Evolutionary conservation across 2,329 filamentous ascomycete genomes (phyloP), one percentile per base, ranked within the genome.

Genomic region (Cylindrodendrum hubeiense): DNA sequence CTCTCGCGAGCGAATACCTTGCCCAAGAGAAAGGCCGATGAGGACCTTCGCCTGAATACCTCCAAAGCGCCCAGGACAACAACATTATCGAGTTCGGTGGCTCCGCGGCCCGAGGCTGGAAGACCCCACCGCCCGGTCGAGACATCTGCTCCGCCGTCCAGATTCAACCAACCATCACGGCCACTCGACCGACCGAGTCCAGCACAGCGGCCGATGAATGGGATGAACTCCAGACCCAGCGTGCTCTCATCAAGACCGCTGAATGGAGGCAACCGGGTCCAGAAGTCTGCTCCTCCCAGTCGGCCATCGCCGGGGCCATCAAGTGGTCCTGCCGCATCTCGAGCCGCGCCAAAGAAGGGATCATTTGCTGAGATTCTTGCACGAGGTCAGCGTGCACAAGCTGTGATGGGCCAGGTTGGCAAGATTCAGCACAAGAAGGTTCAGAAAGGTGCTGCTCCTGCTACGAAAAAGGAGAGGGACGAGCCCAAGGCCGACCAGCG

Each of bases 281-380:
- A 70, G 13, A 78, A 76, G 43, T 69, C 76, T 43, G 57, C 56
- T 30, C 62, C 68, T n/a, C 51, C 69, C 17, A 71, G 67, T 13
- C 70, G 71, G 26, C 68, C 75, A 8, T 69, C 76, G 10, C 64
- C 75, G 5, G 69, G 67, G 30, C 68, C 74, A 4, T 67, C 66
- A 71, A 83, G 72, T 78, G 81, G 73, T 71, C 83, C 80, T 76
- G 83, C 78, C 19, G 73, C 77, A 1, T 75, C 81, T 5, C 81
- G 80, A 63, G 77, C 81, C 3, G 80, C 86, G 2, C 90, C 89
- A 1, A 93, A 93, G 78, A 93, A 91, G 74, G 90, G 91, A 2
- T 92, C 90, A 0, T 95, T 89, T 76, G 88, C 90, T 39, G 91
- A 94, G 73, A 91, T 94, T 65, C 85, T 95, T 80, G 90, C 90